phyloP scores from a whole-genome alignment of 2,329 filamentous ascomycete species.

The Diaporthe longicolla region DNA sequence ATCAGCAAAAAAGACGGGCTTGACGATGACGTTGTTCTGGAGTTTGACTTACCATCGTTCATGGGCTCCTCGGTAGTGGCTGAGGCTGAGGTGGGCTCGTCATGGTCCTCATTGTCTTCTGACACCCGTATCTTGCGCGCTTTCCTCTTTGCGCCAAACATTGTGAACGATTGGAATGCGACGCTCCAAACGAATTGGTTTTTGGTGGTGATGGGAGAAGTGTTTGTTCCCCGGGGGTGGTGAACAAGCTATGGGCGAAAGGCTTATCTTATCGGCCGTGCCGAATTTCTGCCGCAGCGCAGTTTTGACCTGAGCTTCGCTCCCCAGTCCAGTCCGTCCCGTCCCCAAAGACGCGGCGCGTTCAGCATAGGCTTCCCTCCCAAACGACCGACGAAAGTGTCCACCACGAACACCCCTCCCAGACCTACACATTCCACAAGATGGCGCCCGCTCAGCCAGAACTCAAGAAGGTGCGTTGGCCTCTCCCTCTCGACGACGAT shows the following conservation, averaged over 20 bases:
- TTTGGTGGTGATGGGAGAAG: not conserved
- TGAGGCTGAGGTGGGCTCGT: constrained; percentile 37
- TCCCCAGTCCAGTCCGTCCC: not conserved
- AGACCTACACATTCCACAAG: constrained; percentile 54
- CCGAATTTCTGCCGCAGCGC: constrained; percentile 40
- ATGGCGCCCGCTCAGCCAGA: constrained; percentile 99
- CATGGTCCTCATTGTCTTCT: constrained; percentile 73
- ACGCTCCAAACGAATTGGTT: not conserved
- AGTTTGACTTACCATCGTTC: constrained; percentile 56
- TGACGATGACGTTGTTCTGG: not conserved
- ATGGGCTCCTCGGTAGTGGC: constrained; percentile 46
- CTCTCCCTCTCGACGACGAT: not conserved
- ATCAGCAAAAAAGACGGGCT: constrained; percentile 45
- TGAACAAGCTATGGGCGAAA: not conserved
- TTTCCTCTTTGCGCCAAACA: constrained; percentile 74
- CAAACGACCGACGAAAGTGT: too few relatives aligned
- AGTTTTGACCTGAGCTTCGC: constrained; percentile 37
- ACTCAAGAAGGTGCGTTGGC: constrained; percentile 86
- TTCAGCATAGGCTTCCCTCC: not conserved
- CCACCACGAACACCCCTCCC: too few relatives aligned
- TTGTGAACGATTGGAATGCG: constrained; percentile 55
- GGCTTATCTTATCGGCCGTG: constrained; percentile 46
- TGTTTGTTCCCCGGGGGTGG: not conserved
- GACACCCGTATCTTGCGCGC: constrained; percentile 81
- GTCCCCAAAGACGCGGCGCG: constrained; percentile 35